phyloP scores from a whole-genome alignment of 2,329 filamentous ascomycete species.

The Helminthosporium solani region DNA sequence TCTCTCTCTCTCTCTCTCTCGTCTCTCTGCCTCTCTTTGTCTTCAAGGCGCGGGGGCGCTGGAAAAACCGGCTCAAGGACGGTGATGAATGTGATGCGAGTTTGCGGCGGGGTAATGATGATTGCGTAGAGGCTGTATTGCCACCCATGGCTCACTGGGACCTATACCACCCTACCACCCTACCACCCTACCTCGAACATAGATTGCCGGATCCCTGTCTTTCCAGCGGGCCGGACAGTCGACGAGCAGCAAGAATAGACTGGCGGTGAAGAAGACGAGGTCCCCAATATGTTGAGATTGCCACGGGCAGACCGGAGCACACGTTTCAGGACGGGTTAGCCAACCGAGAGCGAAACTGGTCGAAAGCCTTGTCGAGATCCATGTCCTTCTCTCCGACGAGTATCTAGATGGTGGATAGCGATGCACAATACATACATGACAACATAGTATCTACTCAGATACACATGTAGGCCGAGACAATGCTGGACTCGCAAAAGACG shows the following conservation, averaged over 20 bases:
- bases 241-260: conserved; percentile 30
- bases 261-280: conserved; percentile 30
- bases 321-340: conserved; percentile 22
- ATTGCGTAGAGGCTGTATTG: conserved; percentile 15
- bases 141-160: conserved; percentile 24
- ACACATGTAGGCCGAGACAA: conserved; percentile 12
- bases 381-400: no score
- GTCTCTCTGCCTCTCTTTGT: no score
- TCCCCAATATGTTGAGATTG: conserved; percentile 13
- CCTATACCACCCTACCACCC: no score
- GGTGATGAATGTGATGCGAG: conserved; percentile 10
- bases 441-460: no score
- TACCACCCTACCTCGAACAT: no score
- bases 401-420: no score
- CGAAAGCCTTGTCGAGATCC: no score
- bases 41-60: neutral
- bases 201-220: conserved; percentile 25
- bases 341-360: no score
- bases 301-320: conserved; percentile 30
- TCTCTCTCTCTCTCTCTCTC: no score
- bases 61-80: conserved; percentile 3
- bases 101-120: conserved; percentile 22
- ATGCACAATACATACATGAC: no score
- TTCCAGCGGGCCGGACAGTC: conserved; percentile 11
- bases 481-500: conserved; percentile 17